Evolutionary conservation across 495 filamentous ascomycete species (phyloP).

Genomic region (Filosporella fistucella): DNA sequence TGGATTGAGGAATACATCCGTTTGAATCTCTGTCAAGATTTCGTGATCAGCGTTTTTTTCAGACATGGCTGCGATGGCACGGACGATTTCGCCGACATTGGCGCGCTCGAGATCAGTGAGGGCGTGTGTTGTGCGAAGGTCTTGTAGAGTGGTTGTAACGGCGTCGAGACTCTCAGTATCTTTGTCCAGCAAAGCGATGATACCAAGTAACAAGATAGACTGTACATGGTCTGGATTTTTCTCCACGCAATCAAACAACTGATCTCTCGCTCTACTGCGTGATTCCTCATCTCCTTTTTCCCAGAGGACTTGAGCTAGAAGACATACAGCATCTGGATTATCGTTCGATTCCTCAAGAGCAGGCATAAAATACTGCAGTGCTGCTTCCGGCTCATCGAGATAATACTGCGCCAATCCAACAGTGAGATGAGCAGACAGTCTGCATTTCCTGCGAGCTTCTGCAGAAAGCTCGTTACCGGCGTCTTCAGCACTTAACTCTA

Average conservation of each 20-base stretch:
- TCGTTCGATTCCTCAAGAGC: conserved; percentile 75
- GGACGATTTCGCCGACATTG: conserved; percentile 40
- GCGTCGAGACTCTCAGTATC: conserved; percentile 77
- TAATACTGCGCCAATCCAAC: conserved; percentile 80
- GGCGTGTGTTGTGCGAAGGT: conserved; percentile 58
- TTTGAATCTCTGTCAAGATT: conserved; percentile 51
- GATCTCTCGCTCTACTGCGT: conserved; percentile 67
- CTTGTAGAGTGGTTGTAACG: conserved; percentile 71
- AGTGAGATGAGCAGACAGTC: conserved; percentile 82
- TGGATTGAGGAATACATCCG: conserved; percentile 73
- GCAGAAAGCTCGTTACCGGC: conserved; percentile 44
- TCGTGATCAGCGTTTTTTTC: conserved; percentile 27
- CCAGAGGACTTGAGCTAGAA: conserved; percentile 89
- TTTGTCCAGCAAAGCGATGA: conserved; percentile 73
- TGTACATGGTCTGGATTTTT: conserved; percentile 67
- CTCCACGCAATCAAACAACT: conserved; percentile 75
- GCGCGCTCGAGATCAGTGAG: conserved; percentile 39
- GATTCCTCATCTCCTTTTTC: conserved; percentile 77
- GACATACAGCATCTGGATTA: conserved; percentile 80
- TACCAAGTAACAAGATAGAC: conserved; percentile 72
- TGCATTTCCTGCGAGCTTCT: conserved; percentile 54
- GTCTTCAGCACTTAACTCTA: conserved; percentile 64
- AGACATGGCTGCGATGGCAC: conserved; percentile 34
- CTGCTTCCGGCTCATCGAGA: conserved; percentile 51
- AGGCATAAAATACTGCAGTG: conserved; percentile 73